Base-by-base conservation (phyloP, 768 basidiomycete species). In the Lentinus tigrinus region DNA sequence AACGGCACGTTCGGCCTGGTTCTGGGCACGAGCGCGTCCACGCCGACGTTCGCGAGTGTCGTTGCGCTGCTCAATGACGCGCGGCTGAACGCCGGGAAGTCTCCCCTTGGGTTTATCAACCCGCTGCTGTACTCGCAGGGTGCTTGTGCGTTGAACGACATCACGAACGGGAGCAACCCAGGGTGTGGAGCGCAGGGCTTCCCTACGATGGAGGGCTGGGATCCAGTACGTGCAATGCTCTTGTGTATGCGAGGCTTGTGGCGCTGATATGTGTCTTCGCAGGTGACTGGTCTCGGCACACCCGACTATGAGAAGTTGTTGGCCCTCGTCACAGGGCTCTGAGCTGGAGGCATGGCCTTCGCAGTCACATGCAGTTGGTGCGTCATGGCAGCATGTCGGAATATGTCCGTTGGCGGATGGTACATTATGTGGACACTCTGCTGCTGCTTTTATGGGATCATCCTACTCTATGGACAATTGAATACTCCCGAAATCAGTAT, bases 91-190 rank as follows among this genome's bases (percentile, higher is more conserved):
- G 62, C 60, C 1, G 71, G 72, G 24, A 65, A 66, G 49, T 43
- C 61, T 5, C 55, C 63, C 6, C 67, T 74, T 23, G 75, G 73
- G 3, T 75, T 74, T 65, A 50, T 74, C 38, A 75, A 75, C 63
- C 73, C 74, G 21, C 70, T 71, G 66, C 52, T 74, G 54, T 74
- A 75, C 56, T 51, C 61, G 4, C 48, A 43, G 13, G 65, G 58
- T 6, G 55, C 66, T 21, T 31, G 24, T 21, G 71, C 72, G 21
- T 60, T 75, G 50, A 73, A 61, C 52, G 73, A 75, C 52, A 70
- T 76, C 62, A 72, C 69, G 6, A 58, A 46, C 24, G 74, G 73
- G 14, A 66, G 56, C 52, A 71, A 71, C 58, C 54, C 57, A 2
- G 65, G 57, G n/a, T 66, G 66, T 42, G 58, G 56, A 28, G 69